Evolutionary conservation across 768 basidiomycete genomes (phyloP), one percentile per base, ranked within the genome.

Genomic region (Floccularia luteovirens): DNA sequence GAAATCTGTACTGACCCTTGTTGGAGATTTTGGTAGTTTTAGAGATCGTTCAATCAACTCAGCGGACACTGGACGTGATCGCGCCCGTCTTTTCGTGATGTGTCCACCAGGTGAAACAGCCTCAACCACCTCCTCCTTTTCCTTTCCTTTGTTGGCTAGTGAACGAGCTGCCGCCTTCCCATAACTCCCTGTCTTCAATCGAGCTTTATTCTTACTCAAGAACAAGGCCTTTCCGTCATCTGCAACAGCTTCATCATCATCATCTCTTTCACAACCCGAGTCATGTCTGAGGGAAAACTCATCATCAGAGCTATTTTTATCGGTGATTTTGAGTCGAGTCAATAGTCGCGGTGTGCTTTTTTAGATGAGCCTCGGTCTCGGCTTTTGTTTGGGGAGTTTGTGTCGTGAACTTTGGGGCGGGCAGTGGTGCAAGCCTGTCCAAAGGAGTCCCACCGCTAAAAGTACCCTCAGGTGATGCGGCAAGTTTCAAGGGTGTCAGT

Each of bases 61-160:
- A 20, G 72, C 58, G 14, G 85, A 87, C 11, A 86, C 66, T 2
- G 83, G 85, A 38, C 84, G 69, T 20, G 82, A 77, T 8, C 82
- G 76, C 1, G 84, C 85, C 8, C 85, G 75, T 41, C 84, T 70
- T 58, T 89, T 88, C 27, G 68, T 72, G 41, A 89, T 64, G 57
- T 86, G 85, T 0, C 84, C 85, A 10, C 82, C 82, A 2, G 85
- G 85, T 0, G 84, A 88, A 43, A 87, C 67, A 1, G 76, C 77
- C 45, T 79, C 82, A 2, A 67, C 77, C 22, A 82, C 76, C 51
- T 83, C 80, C 44, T 75, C 72, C 36, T 63, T 61, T 17, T 59
- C 52, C 38, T 63, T 75, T 1, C 62, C 67, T 43, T 69, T 70
- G 36, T 39, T 42, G 14, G 38, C 5, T 33, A 31, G 11, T 28